A percentile compares a stretch with the other conserved stretches of the same genome.
Evolutionary conservation across 2,329 filamentous ascomycete species (phyloP).

Genomic region (Sclerotinia borealis): DNA sequence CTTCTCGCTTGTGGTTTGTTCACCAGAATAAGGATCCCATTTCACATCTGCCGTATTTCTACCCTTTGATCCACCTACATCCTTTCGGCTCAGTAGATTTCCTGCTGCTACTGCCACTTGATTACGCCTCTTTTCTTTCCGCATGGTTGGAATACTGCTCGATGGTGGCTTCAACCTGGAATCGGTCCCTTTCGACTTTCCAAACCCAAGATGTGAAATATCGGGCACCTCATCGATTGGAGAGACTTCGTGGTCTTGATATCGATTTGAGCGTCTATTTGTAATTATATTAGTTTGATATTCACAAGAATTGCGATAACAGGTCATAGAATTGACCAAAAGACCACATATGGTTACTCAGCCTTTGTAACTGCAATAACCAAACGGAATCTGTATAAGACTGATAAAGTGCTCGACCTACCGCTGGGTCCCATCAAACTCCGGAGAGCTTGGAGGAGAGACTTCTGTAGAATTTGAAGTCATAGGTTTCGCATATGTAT

Average conservation of each 20-base stretch:
- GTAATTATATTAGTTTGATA: neutral
- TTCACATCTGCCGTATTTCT: constrained; percentile 37
- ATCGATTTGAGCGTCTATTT: constrained; percentile 21
- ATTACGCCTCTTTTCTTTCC: constrained; percentile 30
- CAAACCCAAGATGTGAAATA: constrained; percentile 20
- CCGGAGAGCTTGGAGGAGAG: constrained; percentile 42
- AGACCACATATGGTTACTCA: neutral
- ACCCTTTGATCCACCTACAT: constrained; percentile 18
- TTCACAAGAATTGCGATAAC: neutral
- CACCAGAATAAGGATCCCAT: constrained; percentile 63
- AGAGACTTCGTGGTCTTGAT: constrained; percentile 34
- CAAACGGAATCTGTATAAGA: neutral
- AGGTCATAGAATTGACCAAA: neutral
- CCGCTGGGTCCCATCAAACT: constrained; percentile 21
- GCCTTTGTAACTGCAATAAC: neutral
- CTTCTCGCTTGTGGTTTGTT: constrained; percentile 51
- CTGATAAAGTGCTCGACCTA: constrained; percentile 22
- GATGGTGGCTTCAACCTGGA: constrained; percentile 16
- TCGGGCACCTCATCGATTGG: constrained; percentile 35
- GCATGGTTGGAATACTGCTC: constrained; percentile 31
- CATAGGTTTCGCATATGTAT: constrained; percentile 28
- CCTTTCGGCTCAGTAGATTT: constrained; percentile 24
- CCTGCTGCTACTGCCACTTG: constrained; percentile 25
- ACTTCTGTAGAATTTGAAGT: constrained; percentile 31
- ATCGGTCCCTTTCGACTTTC: constrained; percentile 6